Evolutionary conservation across 1,284 basidiomycete species (phyloP), one percentile per base, ranked within the genome.

Genomic region (Lentinus polychrous): DNA sequence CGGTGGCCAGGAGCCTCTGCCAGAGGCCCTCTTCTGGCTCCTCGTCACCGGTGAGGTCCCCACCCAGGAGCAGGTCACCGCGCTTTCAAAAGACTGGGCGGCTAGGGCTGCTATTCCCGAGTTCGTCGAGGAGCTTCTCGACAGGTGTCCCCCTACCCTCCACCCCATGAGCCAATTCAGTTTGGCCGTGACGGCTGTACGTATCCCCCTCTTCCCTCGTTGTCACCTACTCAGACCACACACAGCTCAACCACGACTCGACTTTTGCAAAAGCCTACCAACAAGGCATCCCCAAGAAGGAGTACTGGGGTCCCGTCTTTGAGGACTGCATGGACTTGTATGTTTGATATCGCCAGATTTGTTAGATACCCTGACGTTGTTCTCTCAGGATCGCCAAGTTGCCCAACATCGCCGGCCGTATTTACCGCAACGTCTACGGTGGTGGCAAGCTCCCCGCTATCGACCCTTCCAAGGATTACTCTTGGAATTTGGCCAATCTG

Each of bases 91-190:
- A 61, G 94, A 96, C 66, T 94, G 93, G 89, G 93, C 92, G 50
- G 88, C 90, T 41, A 87, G 93, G 59, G 81, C 91, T 48, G 78
- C 84, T 49, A 81, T 97, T 57, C 93, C 94, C 44, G 84, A 88
- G 53, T 94, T 94, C 60, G 87, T 96, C 34, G 92, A 96, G 70
- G 91, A 95, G 62, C 78, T 95, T 59, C 80, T 97, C 49, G 94
- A 97, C 73, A 75, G 89, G 65, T 94, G 90, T 74, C 91, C 93
- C 51, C 90, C 91, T 48, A 94, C 91, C 24, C 79, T 96, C 48
- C 94, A 96, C 71, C 93, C 93, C 56, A 97, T 96, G 93, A 91
- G 86, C 68, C 93, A 97, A 72, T 95, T 97, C 74, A 86, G 86
- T 65, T 75, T 95, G 63, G 94, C 93, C 54, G 90, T 94, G 58